A percentile compares a stretch with the other conserved stretches of the same genome.
Conservation (phyloP, 495 filamentous ascomycete species). For the Penicillium soppii region DNA sequence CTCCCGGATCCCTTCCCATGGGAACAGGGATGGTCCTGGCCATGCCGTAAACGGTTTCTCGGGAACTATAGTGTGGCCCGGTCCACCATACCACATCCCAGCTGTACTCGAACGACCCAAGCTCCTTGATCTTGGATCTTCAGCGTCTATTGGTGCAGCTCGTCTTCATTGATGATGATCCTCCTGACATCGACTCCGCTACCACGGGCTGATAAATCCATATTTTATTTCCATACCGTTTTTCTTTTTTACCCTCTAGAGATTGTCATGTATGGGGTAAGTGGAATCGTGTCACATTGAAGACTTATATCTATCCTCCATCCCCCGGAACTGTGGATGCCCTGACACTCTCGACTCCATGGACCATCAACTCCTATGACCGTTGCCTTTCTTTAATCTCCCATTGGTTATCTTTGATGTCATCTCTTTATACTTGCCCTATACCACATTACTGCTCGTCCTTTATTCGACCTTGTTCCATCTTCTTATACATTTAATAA, state of each 20-base stretch:
- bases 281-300: not conserved
- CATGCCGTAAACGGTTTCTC: conserved; percentile 25
- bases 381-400: conserved; percentile 6
- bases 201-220: conserved; percentile 17
- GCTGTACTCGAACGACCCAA: conserved; percentile 19
- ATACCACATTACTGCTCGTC: not conserved
- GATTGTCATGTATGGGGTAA: conserved; percentile 21
- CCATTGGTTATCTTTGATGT: conserved; percentile 7
- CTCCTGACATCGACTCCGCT: conserved; percentile 23
- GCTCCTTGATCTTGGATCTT: conserved; percentile 19
- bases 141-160: conserved; percentile 33
- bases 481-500: conserved; percentile 18
- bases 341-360: conserved; percentile 8
- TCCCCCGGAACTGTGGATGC: conserved; percentile 6
- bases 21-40: conserved; percentile 8
- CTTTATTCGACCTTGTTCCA: not conserved
- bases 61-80: conserved; percentile 22
- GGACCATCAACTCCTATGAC: conserved; percentile 1
- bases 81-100: conserved; percentile 20
- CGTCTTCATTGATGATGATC: conserved; percentile 32
- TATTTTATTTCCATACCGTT: conserved; percentile 10
- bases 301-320: conserved; percentile 17
- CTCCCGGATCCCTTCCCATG: conserved; percentile 8
- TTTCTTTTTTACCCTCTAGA: not conserved
- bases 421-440: conserved; percentile 2